Percentiles rank a stretch among this genome's conserved stretches.
These are phyloP conservation scores for Trichoderma virens DNA, from an alignment of 495 filamentous ascomycete species.

Conservation along the genomic window DNA sequence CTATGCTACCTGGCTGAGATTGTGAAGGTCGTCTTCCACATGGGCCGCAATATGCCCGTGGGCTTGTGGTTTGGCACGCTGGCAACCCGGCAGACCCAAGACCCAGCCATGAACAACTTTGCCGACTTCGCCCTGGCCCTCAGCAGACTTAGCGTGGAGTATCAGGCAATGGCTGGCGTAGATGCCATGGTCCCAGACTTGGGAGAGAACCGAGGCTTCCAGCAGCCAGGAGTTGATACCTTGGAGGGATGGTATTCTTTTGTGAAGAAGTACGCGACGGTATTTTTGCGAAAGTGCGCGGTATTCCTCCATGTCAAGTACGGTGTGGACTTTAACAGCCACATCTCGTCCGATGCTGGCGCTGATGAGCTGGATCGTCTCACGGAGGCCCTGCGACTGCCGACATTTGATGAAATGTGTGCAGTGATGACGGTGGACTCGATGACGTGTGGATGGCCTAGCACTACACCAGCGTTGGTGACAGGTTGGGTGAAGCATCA, in stretches of 20 bases:
- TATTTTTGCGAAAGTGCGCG: conserved; percentile 78
- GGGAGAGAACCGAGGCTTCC: conserved; percentile 31
- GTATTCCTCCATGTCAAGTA: conserved; percentile 82
- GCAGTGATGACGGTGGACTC: conserved; percentile 36
- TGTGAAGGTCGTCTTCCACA: conserved; percentile 58
- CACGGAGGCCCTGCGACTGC: conserved; percentile 63
- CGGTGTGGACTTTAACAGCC: conserved; percentile 78
- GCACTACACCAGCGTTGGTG: conserved; percentile 35
- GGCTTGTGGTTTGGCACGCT: conserved; percentile 32
- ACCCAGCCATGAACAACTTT: conserved; percentile 34
- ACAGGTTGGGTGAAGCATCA: conserved; percentile 74
- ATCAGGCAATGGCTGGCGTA: conserved; percentile 13
- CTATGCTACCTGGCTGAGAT: conserved; percentile 91
- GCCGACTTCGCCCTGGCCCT: conserved; percentile 35
- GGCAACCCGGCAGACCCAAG: conserved; percentile 21
- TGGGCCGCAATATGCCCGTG: conserved; percentile 38
- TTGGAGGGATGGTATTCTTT: conserved; percentile 36
- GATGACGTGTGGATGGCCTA: conserved; percentile 32
- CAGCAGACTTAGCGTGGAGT: conserved; percentile 23
- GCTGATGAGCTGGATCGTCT: conserved; percentile 77
- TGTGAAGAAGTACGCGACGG: conserved; percentile 73
- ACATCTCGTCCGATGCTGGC: conserved; percentile 55
- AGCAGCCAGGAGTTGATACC: conserved; percentile 34
- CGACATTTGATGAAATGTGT: conserved; percentile 73
- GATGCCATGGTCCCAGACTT: not conserved